Evolutionary conservation across 2,329 filamentous ascomycete genomes (phyloP).

Genomic region (Fusarium irregulare): DNA sequence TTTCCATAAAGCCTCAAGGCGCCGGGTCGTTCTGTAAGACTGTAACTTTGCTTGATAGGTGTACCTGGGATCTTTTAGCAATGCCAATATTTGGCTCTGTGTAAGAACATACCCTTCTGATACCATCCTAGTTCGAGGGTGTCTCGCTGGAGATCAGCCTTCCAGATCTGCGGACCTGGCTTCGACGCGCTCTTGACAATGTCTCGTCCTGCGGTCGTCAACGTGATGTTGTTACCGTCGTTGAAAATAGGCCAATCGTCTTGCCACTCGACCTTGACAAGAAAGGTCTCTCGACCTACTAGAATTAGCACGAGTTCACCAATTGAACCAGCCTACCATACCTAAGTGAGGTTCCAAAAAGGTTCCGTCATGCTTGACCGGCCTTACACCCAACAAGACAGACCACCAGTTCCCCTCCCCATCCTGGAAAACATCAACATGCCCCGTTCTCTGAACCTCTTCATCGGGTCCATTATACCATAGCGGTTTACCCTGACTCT

Average conservation of each 20-base stretch:
- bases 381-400: constrained; percentile 39
- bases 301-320: constrained; percentile 1
- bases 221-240: constrained; percentile 38
- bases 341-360: constrained; percentile 42
- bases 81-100: rapidly evolving
- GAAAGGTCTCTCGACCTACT: constrained; percentile 42
- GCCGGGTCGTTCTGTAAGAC: constrained; percentile 57
- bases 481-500: constrained; percentile 48
- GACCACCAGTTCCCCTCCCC: constrained; percentile 41
- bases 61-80: constrained; percentile 32
- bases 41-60: constrained; percentile 53
- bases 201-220: constrained; percentile 31
- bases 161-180: constrained; percentile 6
- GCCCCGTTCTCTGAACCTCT: constrained; percentile 57
- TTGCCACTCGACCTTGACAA: constrained; percentile 43
- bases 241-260: constrained; percentile 45
- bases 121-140: constrained; percentile 43
- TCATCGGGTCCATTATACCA: constrained; percentile 57
- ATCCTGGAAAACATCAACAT: constrained; percentile 44
- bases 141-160: constrained; percentile 27
- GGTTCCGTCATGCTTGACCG: constrained; percentile 10
- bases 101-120: constrained; percentile 37
- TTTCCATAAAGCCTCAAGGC: constrained; percentile 62
- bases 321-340: neutral
- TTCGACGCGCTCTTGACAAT: neutral